phyloP scores from a whole-genome alignment of 2,329 filamentous ascomycete genomes.

The Neonectria faginata region DNA sequence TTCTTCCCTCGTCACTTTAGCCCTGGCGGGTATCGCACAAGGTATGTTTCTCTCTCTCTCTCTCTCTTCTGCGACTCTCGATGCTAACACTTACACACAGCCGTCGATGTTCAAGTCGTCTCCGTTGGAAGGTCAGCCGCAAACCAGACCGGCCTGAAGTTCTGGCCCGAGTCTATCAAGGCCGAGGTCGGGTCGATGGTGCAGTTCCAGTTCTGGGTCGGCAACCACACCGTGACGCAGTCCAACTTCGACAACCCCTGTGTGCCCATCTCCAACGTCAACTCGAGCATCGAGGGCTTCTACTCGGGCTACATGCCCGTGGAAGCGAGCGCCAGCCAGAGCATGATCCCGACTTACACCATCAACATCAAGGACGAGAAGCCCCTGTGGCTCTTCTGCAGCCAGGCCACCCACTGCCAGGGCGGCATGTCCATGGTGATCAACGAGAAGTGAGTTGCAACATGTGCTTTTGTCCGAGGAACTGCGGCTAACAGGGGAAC shows the following conservation, averaged over 20 bases:
- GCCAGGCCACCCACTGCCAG: conserved; percentile 79
- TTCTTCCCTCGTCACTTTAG: conserved; percentile 59
- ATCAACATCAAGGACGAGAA: conserved; percentile 75
- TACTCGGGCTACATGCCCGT: conserved; percentile 77
- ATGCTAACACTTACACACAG: conserved; percentile 41
- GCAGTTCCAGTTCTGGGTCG: conserved; percentile 74
- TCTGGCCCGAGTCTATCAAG: conserved; percentile 73
- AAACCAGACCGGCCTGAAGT: conserved; percentile 64
- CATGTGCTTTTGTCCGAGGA: not conserved
- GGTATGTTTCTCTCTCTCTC: conserved; percentile 49
- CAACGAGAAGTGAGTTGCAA: conserved; percentile 73
- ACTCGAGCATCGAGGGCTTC: conserved; percentile 68
- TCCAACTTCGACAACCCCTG: conserved; percentile 80
- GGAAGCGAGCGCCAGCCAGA: conserved; percentile 60
- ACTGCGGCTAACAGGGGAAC: conserved; percentile 15
- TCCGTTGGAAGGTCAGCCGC: conserved; percentile 68
- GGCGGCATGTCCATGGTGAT: conserved; percentile 81
- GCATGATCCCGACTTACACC: conserved; percentile 75
- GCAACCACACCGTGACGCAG: conserved; percentile 84
- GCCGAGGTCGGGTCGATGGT: conserved; percentile 73
- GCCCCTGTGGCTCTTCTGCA: conserved; percentile 85
- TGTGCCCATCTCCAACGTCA: conserved; percentile 66
- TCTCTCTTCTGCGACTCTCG: not conserved
- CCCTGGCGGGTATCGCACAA: conserved; percentile 61
- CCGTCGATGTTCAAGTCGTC: conserved; percentile 69